Base-by-base conservation (phyloP, 2,329 filamentous ascomycete species). In the Talaromyces sp. region DNA sequence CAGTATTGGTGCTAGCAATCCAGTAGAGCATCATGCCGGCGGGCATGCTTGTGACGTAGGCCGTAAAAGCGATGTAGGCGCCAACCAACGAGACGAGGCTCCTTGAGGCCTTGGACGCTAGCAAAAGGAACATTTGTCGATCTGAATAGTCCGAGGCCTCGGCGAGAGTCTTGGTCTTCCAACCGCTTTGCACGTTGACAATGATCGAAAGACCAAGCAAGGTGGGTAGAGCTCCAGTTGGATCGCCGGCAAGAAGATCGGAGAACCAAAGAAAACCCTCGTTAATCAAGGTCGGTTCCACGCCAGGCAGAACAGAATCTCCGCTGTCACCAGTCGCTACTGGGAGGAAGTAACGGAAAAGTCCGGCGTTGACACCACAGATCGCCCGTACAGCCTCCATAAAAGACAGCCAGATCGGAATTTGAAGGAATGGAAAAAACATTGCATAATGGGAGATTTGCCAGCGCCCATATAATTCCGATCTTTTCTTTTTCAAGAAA, bases 241-340 rank as follows among this genome's bases (percentile, higher is more conserved):
- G 77, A 65, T 88, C 85, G 9, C 82, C 73, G 0, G 77, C 67
- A 5, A 84, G 73, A 15, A 88, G 78, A 68, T 88, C 78, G 1
- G 80, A 78, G 60, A 87, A 86, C 85, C 85, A 88, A 1, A 85
- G 74, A 3, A 81, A 78, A n/a, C 85, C 85, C 72, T 86, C 85
- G 8, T 70, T 78, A 5, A 80, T 77, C 17, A 88, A 72, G 4
- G 79, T 77, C 3, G 80, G 78, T 65, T 85, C 82, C 33, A 81
- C 52, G 27, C 75, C 62, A 42, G 71, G 57, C 27, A 67, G 57
- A 13, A 63, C 59, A 52, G 66, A 54, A 17, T 60, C 60, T 19
- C 62, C 57, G n/a, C 63, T 56, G 25, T 62, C 59, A 32, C 63
- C 58, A n/a, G 68, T 66, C 17, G 70, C 22, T 44, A 65, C 61